Conservation (phyloP, 1,284 basidiomycete genomes). For the Malassezia caprae region DNA sequence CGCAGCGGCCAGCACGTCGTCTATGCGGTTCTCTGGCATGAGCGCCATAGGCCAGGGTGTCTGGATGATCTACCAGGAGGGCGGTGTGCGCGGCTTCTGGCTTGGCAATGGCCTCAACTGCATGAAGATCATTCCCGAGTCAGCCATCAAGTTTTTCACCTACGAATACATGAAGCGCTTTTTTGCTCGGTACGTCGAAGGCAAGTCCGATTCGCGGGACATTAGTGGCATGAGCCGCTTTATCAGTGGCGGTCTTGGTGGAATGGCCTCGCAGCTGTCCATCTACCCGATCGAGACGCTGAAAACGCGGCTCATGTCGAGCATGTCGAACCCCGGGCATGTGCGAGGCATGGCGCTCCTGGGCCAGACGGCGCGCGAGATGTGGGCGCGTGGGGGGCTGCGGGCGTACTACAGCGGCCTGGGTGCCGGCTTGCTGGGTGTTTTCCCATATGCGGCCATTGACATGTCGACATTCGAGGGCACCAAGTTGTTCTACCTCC, state of each 20-base stretch:
- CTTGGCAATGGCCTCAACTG: constrained; percentile 60
- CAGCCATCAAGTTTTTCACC: constrained; percentile 92
- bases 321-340: constrained; percentile 52
- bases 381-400: constrained; percentile 69
- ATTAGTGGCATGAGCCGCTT: constrained; percentile 87
- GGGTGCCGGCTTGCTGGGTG: constrained; percentile 54
- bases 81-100: constrained; percentile 82
- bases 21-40: constrained; percentile 12
- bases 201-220: constrained; percentile 75
- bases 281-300: constrained; percentile 48
- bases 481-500: constrained; percentile 50
- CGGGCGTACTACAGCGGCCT: constrained; percentile 84
- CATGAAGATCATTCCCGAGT: constrained; percentile 90
- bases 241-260: constrained; percentile 87
- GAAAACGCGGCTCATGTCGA: constrained; percentile 62
- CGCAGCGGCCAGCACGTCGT: constrained; percentile 7
- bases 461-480: constrained; percentile 51
- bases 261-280: constrained; percentile 79
- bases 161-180: constrained; percentile 94
- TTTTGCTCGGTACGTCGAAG: constrained; percentile 83
- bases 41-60: constrained; percentile 65
- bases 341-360: constrained; percentile 57
- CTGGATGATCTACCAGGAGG: constrained; percentile 62
- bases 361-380: constrained; percentile 52
- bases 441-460: constrained; percentile 51